These are phyloP conservation scores for Plicaturopsis crispa DNA, from an alignment of 768 basidiomycete genomes.

Conservation along the genomic window DNA sequence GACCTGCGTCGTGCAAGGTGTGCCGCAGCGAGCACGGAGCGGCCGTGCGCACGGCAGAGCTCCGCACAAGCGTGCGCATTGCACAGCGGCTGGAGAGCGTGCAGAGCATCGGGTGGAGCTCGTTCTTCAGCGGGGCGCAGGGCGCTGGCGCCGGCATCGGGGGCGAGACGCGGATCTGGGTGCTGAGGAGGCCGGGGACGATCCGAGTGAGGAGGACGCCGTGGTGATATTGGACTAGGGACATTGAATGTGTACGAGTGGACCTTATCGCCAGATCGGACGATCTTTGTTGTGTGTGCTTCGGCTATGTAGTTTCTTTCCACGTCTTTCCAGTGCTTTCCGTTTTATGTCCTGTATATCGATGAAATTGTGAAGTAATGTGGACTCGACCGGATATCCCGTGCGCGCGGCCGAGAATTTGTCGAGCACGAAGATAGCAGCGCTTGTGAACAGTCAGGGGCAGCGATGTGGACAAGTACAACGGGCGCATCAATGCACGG, in stretches of 20 bases:
- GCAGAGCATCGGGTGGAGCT: constrained; percentile 42
- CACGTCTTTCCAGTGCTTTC: constrained; percentile 3
- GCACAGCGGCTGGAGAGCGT: constrained; percentile 36
- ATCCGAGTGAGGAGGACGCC: constrained; percentile 35
- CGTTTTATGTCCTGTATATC: too few relatives aligned
- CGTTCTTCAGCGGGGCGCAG: constrained; percentile 29
- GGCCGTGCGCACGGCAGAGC: constrained; percentile 34
- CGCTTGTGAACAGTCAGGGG: too few relatives aligned
- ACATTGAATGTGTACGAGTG: constrained; percentile 7
- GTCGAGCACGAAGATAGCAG: too few relatives aligned
- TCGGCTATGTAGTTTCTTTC: constrained; percentile 4
- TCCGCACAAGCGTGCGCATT: constrained; percentile 37
- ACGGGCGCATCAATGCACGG: too few relatives aligned
- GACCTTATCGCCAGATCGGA: constrained; percentile 5
- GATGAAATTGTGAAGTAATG: too few relatives aligned
- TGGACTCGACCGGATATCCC: too few relatives aligned
- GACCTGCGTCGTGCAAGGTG: constrained; percentile 26
- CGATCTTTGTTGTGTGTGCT: constrained; percentile 3
- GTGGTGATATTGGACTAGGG: constrained; percentile 19
- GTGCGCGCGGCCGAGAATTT: too few relatives aligned
- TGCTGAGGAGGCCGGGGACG: constrained; percentile 31
- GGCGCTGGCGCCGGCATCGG: constrained; percentile 8
- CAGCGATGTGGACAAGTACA: too few relatives aligned
- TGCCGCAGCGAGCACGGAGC: constrained; percentile 22
- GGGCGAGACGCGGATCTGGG: constrained; percentile 30